These are phyloP conservation scores for Vitis cinerea DNA, from an alignment of 164 flowering plant genomes.

Conservation along the genomic window DNA sequence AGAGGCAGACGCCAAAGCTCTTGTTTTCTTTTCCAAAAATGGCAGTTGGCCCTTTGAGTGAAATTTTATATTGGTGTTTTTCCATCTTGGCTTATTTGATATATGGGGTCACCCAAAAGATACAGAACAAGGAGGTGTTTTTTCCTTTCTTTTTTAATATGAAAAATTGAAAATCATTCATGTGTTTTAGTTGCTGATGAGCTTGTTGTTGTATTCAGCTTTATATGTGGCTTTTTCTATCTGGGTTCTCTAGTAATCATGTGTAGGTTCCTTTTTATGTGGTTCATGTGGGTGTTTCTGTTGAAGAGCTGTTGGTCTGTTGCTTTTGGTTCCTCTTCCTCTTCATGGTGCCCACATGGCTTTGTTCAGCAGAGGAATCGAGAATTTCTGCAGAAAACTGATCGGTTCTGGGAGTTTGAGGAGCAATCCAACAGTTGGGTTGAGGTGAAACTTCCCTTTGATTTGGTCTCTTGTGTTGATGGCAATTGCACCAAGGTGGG, in stretches of 20 bases:
- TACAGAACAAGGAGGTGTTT: constrained; percentile 3
- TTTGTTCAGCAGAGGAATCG: constrained; percentile 19
- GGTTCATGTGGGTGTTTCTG: constrained; percentile 28
- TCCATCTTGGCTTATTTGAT: constrained; percentile 1
- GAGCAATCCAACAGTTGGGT: constrained; percentile 71
- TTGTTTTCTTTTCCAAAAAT: neutral
- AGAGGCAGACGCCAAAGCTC: neutral
- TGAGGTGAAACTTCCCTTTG: constrained; percentile 66
- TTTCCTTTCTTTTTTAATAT: neutral
- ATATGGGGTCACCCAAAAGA: constrained; percentile 2
- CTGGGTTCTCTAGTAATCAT: constrained; percentile 15
- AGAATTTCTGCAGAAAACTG: constrained; percentile 59
- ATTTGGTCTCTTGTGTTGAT: constrained; percentile 62
- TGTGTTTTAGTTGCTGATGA: neutral
- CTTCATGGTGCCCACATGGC: constrained; percentile 45
- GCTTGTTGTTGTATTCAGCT: too few species aligned
- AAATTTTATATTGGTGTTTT: neutral
- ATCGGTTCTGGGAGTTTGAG: constrained; percentile 64
- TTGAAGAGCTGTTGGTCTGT: constrained; percentile 12
- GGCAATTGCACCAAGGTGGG: constrained; percentile 63
- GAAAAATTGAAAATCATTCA: neutral
- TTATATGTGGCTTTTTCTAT: neutral
- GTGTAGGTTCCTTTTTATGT: constrained; percentile 26
- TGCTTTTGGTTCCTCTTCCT: constrained; percentile 21
- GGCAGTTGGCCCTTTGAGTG: neutral